Evolutionary conservation across 257 asterid species (phyloP).

Genomic region (Solanum chilense): DNA sequence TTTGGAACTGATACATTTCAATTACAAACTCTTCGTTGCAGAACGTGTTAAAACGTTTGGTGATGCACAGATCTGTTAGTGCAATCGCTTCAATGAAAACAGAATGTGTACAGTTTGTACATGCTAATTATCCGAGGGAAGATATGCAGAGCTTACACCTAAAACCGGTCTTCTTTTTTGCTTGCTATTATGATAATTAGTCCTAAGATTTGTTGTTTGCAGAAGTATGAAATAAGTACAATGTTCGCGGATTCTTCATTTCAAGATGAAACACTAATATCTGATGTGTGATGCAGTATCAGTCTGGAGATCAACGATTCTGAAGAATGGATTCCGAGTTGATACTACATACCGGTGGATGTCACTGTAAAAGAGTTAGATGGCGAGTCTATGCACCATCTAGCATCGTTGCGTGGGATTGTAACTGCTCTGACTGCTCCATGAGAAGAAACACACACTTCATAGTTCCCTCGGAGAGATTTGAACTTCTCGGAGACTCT

Average conservation of each 20-base stretch:
- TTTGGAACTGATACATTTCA: neutral
- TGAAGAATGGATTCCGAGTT: conserved; percentile 16
- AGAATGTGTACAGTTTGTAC: neutral
- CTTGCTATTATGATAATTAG: neutral
- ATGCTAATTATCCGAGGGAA: neutral
- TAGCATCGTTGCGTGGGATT: conserved; percentile 58
- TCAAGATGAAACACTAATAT: neutral
- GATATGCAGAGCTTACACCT: neutral
- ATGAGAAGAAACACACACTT: conserved; percentile 78
- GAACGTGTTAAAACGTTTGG: neutral
- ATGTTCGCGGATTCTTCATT: neutral
- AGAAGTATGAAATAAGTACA: neutral
- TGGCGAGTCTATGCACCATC: conserved; percentile 61
- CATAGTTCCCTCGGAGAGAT: conserved; percentile 54
- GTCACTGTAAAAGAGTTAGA: conserved; percentile 68
- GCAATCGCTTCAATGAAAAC: neutral
- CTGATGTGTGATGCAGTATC: neutral
- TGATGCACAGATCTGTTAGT: neutral
- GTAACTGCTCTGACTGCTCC: conserved; percentile 75
- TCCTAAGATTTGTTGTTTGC: neutral
- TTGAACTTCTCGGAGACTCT: conserved; percentile 61
- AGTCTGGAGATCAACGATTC: neutral
- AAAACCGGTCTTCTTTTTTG: neutral
- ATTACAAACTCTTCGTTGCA: neutral
- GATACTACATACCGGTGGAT: conserved; percentile 66